Evolutionary conservation across 768 basidiomycete genomes (phyloP).

Genomic region (Agaricus blazei): DNA sequence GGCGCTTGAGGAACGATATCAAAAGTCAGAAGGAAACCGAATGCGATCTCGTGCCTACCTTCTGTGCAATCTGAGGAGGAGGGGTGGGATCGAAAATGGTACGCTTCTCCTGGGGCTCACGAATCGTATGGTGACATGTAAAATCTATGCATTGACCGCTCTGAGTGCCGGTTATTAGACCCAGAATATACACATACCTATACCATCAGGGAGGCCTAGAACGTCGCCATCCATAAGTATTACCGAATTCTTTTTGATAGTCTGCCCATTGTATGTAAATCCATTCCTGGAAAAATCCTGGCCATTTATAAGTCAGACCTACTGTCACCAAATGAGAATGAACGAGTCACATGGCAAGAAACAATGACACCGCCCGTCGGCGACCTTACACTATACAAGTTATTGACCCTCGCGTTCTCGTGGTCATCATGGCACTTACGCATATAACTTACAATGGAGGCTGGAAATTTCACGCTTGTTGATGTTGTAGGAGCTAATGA

Average conservation of each 20-base stretch:
- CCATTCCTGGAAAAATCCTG: constrained; percentile 81
- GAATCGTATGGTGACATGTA: constrained; percentile 56
- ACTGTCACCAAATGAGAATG: not conserved
- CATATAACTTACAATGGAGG: constrained; percentile 76
- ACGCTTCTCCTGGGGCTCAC: constrained; percentile 45
- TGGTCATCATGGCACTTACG: constrained; percentile 32
- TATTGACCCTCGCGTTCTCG: not conserved
- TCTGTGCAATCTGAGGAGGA: constrained; percentile 46
- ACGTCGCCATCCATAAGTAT: constrained; percentile 77
- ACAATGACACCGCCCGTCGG: constrained; percentile 69
- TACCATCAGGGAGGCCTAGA: constrained; percentile 62
- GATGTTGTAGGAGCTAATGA: constrained; percentile 55
- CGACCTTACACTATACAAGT: constrained; percentile 52
- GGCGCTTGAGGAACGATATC: constrained; percentile 30
- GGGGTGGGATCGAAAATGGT: constrained; percentile 60
- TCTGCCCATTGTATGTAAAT: constrained; percentile 62
- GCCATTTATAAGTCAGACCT: not conserved
- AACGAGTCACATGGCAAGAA: constrained; percentile 61
- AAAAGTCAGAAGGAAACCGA: not conserved
- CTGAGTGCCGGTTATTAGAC: not conserved
- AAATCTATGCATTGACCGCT: constrained; percentile 41
- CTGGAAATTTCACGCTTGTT: constrained; percentile 60
- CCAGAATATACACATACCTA: constrained; percentile 19
- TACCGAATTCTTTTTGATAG: constrained; percentile 58
- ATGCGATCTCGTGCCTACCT: constrained; percentile 31